phyloP scores from a whole-genome alignment of 1,284 basidiomycete genomes.

The Heterobasidion parviporum region DNA sequence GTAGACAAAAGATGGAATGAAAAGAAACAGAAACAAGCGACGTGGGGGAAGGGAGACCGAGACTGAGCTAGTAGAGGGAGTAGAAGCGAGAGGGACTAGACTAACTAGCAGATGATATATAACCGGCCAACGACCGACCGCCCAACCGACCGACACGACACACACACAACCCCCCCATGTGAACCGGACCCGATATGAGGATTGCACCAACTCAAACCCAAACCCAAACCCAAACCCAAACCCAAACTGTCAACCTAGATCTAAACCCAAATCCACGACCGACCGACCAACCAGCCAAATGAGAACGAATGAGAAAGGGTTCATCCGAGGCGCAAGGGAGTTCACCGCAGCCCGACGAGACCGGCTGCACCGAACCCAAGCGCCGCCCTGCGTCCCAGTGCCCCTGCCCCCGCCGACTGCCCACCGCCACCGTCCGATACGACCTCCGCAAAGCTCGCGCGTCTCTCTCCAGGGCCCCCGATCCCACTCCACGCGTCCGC shows the following conservation, averaged over 20 bases:
- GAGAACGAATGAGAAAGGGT: too few species aligned
- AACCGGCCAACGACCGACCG: too few species aligned
- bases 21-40: too few species aligned
- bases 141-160: background rate
- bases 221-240: background rate
- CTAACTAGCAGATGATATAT: too few species aligned
- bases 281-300: background rate
- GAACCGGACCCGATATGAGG: background rate
- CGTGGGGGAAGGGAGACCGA: too few species aligned
- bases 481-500: background rate
- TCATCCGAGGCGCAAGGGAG: too few species aligned
- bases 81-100: too few species aligned
- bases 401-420: background rate
- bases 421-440: background rate
- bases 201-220: background rate
- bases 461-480: background rate
- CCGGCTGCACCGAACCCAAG: too few species aligned
- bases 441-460: slow-evolving; percentile 3
- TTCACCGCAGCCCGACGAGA: background rate
- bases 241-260: background rate
- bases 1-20: too few species aligned
- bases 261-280: background rate
- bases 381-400: too few species aligned
- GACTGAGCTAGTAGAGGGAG: too few species aligned
- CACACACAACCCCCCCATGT: too few species aligned